phyloP scores from a whole-genome alignment of 495 filamentous ascomycete species.

The Bacidia gigantensis region DNA sequence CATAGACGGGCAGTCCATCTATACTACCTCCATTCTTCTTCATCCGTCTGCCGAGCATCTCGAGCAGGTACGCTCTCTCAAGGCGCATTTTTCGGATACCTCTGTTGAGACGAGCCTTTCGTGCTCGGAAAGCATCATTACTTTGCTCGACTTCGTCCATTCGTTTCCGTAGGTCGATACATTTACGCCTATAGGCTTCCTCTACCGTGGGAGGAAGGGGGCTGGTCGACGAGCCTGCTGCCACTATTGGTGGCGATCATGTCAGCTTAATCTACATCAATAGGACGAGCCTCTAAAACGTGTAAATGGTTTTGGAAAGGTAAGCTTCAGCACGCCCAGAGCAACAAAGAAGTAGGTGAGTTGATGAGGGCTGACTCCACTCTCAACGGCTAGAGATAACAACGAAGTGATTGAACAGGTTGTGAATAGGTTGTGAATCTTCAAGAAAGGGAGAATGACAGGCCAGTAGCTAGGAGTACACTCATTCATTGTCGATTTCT shows the following conservation, averaged over 20 bases:
- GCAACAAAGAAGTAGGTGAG: too few relatives aligned
- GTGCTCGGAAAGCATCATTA: conserved; percentile 65
- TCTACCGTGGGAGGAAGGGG: conserved; percentile 87
- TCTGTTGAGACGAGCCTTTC: conserved; percentile 65
- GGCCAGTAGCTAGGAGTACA: too few relatives aligned
- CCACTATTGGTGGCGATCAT: conserved; percentile 19
- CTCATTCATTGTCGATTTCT: too few relatives aligned
- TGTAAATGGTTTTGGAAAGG: too few relatives aligned
- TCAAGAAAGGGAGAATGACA: too few relatives aligned
- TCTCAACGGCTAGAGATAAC: too few relatives aligned
- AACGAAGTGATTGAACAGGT: too few relatives aligned
- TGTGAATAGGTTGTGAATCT: too few relatives aligned
- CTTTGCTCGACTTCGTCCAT: conserved; percentile 80
- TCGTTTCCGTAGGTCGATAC: conserved; percentile 83
- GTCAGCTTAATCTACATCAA: too few relatives aligned
- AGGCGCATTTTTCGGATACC: conserved; percentile 84
- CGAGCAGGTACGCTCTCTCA: conserved; percentile 77
- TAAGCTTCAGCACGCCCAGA: too few relatives aligned
- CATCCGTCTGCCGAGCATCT: conserved; percentile 72
- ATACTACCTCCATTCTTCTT: conserved; percentile 31
- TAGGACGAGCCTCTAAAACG: too few relatives aligned
- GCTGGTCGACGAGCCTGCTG: conserved; percentile 35
- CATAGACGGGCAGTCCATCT: conserved; percentile 15
- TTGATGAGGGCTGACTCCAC: too few relatives aligned
- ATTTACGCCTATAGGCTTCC: conserved; percentile 91